Percentiles rank a stretch among this genome's conserved stretches.
phyloP scores from a whole-genome alignment of 2,329 filamentous ascomycete genomes.

The Phialocephala subalpina region DNA sequence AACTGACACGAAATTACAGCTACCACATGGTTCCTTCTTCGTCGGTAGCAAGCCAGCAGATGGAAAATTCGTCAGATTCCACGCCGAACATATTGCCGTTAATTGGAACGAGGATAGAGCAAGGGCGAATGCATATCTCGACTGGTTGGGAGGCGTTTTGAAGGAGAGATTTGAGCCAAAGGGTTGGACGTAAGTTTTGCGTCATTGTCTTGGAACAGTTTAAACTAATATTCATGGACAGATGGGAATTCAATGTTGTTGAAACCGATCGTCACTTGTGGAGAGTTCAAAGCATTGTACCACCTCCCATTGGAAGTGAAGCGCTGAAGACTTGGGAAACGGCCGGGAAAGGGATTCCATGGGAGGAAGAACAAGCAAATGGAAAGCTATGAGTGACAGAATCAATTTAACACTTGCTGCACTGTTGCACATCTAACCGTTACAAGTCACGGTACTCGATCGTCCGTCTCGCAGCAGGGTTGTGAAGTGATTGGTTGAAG shows the following conservation, averaged over 20 bases:
- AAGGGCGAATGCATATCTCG: slow-evolving; percentile 23
- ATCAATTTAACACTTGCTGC: not conserved
- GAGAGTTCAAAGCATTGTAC: slow-evolving; percentile 32
- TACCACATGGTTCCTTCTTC: slow-evolving; percentile 28
- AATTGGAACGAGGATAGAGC: slow-evolving; percentile 23
- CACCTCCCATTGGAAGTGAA: slow-evolving; percentile 29
- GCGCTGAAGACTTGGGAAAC: slow-evolving; percentile 29
- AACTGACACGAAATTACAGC: slow-evolving; percentile 12
- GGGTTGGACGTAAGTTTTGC: slow-evolving; percentile 34
- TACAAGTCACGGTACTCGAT: not conserved
- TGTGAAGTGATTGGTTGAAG: too few species aligned
- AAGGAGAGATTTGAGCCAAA: slow-evolving; percentile 30
- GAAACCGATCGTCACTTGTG: slow-evolving; percentile 29
- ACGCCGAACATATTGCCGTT: slow-evolving; percentile 34
- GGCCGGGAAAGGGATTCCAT: slow-evolving; percentile 27
- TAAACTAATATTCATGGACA: slow-evolving; percentile 15
- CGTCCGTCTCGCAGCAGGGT: too few species aligned
- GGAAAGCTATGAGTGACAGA: slow-evolving; percentile 12
- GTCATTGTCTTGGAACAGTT: not conserved
- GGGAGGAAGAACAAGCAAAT: slow-evolving; percentile 19
- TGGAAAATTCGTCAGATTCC: slow-evolving; percentile 33
- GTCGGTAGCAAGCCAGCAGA: slow-evolving; percentile 24
- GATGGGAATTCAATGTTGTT: slow-evolving; percentile 33
- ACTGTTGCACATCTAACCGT: not conserved
- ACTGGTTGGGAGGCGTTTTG: slow-evolving; percentile 28